Percentiles rank a stretch among this genome's conserved stretches.
Evolutionary conservation across 108 stramenopile genomes (phyloP).

Genomic region (Ochromonas danica): DNA sequence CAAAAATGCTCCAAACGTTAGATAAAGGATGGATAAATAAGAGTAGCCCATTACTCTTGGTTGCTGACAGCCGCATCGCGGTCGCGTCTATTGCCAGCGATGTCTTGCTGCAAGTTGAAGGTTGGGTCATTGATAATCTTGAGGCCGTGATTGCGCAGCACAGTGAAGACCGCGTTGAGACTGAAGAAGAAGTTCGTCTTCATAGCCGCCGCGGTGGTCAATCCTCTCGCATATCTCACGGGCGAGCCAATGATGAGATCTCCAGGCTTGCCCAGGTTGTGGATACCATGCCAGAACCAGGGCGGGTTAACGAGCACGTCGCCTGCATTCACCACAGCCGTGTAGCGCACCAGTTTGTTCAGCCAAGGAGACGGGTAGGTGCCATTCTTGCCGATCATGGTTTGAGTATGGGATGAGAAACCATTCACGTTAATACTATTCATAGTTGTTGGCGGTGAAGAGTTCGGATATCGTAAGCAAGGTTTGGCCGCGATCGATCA

Average conservation of each 20-base stretch:
- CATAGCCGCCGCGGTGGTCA: not conserved
- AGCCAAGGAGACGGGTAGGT: not conserved
- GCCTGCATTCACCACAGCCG: not conserved
- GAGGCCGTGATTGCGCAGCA: not conserved
- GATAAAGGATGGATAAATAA: no score
- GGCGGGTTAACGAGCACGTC: constrained; percentile 35
- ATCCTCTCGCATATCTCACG: not conserved
- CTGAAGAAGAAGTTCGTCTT: constrained; percentile 11
- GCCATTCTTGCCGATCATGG: constrained; percentile 23
- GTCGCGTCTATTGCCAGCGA: not conserved
- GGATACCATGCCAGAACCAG: constrained; percentile 36
- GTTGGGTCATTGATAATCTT: not conserved
- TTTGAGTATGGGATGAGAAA: constrained; percentile 29
- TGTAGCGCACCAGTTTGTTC: constrained; percentile 28
- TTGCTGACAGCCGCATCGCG: no score
- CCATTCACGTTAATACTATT: constrained; percentile 31
- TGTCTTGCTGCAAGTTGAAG: not conserved
- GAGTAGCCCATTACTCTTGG: no score
- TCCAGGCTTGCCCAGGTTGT: not conserved
- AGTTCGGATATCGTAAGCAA: no score
- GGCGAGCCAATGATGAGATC: constrained; percentile 33
- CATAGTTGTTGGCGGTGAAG: no score
- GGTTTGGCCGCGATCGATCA: no score
- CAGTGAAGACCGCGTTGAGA: not conserved
- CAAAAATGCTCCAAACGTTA: no score